These are phyloP conservation scores for Suillus fuscotomentosus DNA, from an alignment of 768 basidiomycete species.

Conservation along the genomic window DNA sequence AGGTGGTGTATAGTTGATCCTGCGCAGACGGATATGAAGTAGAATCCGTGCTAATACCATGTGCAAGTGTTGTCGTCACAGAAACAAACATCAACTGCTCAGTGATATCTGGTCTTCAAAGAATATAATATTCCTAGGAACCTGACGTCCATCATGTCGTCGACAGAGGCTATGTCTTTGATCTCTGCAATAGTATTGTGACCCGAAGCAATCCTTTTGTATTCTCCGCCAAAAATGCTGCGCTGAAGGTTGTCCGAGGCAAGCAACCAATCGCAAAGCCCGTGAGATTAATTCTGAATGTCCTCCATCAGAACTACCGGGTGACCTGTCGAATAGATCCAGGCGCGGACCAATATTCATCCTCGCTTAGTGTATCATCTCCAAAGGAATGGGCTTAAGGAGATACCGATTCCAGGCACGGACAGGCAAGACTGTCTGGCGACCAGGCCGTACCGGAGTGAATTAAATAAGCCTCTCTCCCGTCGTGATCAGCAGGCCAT, in stretches of 20 bases:
- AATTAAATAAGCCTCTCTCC: not conserved
- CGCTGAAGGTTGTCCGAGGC: not conserved
- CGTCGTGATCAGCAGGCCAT: not conserved
- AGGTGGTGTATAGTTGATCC: not conserved
- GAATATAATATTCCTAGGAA: not conserved
- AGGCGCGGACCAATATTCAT: not conserved
- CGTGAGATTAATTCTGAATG: not conserved
- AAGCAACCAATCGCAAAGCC: not conserved
- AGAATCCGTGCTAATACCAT: not conserved
- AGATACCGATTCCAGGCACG: not conserved
- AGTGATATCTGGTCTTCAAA: not conserved
- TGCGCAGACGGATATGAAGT: not conserved
- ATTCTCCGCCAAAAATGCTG: not conserved
- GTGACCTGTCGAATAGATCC: not conserved
- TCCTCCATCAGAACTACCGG: not conserved
- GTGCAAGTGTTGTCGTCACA: not conserved
- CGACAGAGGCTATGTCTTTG: not conserved
- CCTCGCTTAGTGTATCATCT: not conserved
- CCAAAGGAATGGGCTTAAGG: not conserved
- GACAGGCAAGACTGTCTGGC: not conserved
- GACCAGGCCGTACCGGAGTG: not conserved
- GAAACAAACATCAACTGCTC: not conserved
- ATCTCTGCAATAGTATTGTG: not conserved
- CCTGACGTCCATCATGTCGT: not conserved
- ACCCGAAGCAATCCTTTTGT: not conserved